phyloP scores from a whole-genome alignment of 495 filamentous ascomycete genomes.

The Aspergillus bertholletiae region DNA sequence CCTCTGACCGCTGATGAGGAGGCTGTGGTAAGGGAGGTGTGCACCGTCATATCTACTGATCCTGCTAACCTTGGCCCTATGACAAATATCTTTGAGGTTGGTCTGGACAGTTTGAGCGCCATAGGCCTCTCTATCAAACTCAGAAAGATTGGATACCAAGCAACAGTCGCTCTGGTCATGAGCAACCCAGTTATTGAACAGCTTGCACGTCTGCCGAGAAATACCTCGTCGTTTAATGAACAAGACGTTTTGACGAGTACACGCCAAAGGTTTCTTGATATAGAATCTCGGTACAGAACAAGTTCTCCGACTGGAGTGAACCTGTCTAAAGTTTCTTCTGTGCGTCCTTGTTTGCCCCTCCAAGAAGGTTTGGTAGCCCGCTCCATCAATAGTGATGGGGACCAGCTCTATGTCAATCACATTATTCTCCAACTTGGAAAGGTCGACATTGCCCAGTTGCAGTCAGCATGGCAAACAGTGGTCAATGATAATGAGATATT shows the following conservation, averaged over 20 bases:
- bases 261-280: conserved; percentile 17
- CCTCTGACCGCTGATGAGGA: conserved; percentile 17
- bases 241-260: conserved; percentile 5
- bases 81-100: conserved; percentile 44
- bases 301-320: conserved; percentile 20
- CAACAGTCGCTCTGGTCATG: conserved; percentile 66
- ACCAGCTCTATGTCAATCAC: conserved; percentile 74
- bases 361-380: conserved; percentile 78
- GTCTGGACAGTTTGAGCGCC: conserved; percentile 35
- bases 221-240: conserved; percentile 2
- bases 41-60: conserved; percentile 20
- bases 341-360: conserved; percentile 52
- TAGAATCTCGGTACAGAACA: conserved; percentile 56
- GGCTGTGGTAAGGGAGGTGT: conserved; percentile 20
- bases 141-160: conserved; percentile 49
- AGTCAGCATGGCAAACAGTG: conserved; percentile 48
- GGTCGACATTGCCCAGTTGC: conserved; percentile 49
- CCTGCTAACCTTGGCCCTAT: conserved; percentile 44
- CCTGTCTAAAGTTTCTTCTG: conserved; percentile 8
- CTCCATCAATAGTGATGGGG: conserved; percentile 59
- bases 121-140: conserved; percentile 62
- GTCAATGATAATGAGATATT: conserved; percentile 61
- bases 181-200: conserved; percentile 57
- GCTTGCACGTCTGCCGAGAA: conserved; percentile 34
- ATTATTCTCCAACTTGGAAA: conserved; percentile 56